These are phyloP conservation scores for Ogataea neopini DNA, from an alignment of 805 yeast species.

Conservation along the genomic window DNA sequence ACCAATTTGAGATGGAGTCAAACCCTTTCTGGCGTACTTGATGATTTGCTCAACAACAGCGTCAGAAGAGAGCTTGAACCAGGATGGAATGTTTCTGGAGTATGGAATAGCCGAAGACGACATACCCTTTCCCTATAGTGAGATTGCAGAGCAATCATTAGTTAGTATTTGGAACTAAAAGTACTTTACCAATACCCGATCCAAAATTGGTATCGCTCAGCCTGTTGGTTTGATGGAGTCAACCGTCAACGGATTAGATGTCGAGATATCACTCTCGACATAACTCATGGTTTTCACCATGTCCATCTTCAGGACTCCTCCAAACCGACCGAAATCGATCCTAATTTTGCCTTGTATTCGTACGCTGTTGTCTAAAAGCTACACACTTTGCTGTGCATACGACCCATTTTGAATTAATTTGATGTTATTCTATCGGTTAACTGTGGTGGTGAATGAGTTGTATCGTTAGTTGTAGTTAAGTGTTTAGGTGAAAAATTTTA, in stretches of 20 bases:
- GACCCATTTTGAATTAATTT: slow-evolving; percentile 82
- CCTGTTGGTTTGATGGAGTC: slow-evolving; percentile 16
- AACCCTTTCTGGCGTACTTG: slow-evolving; percentile 99
- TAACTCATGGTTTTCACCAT: neutral
- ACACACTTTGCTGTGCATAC: slow-evolving; percentile 98
- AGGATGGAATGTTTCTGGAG: slow-evolving; percentile 97
- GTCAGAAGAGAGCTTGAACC: slow-evolving; percentile 98
- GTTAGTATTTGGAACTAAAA: slow-evolving; percentile 42
- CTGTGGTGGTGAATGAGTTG: slow-evolving; percentile 1
- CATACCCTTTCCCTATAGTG: slow-evolving; percentile 93
- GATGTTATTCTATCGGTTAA: slow-evolving; percentile 13
- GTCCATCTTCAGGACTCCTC: slow-evolving; percentile 1
- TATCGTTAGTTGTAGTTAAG: neutral
- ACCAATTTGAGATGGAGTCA: slow-evolving; percentile 99
- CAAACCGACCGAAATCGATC: slow-evolving; percentile 34
- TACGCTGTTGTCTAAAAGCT: slow-evolving; percentile 24
- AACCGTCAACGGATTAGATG: neutral
- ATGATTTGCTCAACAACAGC: slow-evolving; percentile 95
- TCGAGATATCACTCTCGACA: slow-evolving; percentile 8
- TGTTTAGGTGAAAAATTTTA: slow-evolving; percentile 1
- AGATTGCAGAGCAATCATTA: slow-evolving; percentile 16
- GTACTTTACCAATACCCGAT: slow-evolving; percentile 34
- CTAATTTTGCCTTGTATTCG: slow-evolving; percentile 33
- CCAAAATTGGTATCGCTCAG: slow-evolving; percentile 57
- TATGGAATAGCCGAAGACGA: slow-evolving; percentile 98